Evolutionary conservation across 192 early-diverging fungal species (phyloP).

Genomic region (Rhizophagus sp.): DNA sequence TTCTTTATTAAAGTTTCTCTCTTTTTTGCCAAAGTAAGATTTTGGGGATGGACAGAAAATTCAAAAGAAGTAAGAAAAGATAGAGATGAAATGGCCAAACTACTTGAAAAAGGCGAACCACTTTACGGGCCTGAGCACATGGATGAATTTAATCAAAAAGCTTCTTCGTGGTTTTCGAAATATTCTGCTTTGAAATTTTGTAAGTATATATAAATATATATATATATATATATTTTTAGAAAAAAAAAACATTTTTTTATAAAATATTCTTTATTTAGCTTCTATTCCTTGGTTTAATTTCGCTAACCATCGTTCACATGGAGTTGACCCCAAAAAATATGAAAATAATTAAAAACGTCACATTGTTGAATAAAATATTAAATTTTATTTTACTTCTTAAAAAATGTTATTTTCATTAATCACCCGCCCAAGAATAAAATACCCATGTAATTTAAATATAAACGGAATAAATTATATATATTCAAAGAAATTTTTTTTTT

Average conservation of each 20-base stretch:
- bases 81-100: slow-evolving; percentile 60
- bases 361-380: neutral
- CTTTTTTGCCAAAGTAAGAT: slow-evolving; percentile 62
- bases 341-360: neutral
- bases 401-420: neutral
- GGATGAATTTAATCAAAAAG: slow-evolving; percentile 58
- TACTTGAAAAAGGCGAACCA: slow-evolving; percentile 65
- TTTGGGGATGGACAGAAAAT: slow-evolving; percentile 94
- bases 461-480: too few relatives aligned
- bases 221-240: slow-evolving; percentile 11
- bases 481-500: too few relatives aligned
- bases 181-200: slow-evolving; percentile 65
- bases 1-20: neutral
- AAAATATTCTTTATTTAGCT: slow-evolving; percentile 37
- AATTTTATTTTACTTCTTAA: neutral
- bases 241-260: neutral
- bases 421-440: too few relatives aligned
- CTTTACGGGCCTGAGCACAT: slow-evolving; percentile 63
- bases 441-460: too few relatives aligned
- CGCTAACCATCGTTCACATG: slow-evolving; percentile 74
- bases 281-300: slow-evolving; percentile 77
- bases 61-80: slow-evolving; percentile 72
- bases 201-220: slow-evolving; percentile 34
- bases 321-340: slow-evolving; percentile 49
- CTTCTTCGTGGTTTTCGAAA: slow-evolving; percentile 64